A percentile compares a stretch with the other conserved stretches of the same genome.
Conservation (phyloP, 2,329 filamentous ascomycete species). For the Clarireedia hainanense region DNA sequence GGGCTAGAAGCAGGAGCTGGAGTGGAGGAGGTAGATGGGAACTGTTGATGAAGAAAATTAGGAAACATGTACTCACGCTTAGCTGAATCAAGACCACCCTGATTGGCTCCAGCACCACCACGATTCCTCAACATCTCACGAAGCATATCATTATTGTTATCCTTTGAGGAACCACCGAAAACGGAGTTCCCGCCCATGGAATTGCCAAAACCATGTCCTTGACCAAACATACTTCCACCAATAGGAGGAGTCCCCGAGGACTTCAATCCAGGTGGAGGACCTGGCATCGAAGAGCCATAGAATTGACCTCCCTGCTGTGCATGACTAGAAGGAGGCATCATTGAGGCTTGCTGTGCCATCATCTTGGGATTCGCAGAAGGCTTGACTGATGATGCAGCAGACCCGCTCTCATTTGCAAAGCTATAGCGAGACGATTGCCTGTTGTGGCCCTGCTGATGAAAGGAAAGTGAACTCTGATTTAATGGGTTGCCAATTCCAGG, state of each 20-base stretch:
- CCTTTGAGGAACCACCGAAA: constrained; percentile 65
- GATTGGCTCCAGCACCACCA: constrained; percentile 53
- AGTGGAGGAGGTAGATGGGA: constrained; percentile 72
- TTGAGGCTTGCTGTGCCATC: constrained; percentile 81
- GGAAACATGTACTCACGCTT: constrained; percentile 99
- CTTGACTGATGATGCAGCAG: constrained; percentile 57
- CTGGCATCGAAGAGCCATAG: constrained; percentile 79
- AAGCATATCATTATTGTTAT: constrained; percentile 65
- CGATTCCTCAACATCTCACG: constrained; percentile 73
- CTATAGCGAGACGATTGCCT: constrained; percentile 82
- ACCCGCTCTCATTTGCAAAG: constrained; percentile 70
- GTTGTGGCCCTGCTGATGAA: constrained; percentile 60
- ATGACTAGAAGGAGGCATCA: constrained; percentile 58
- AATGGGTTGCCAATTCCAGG: constrained; percentile 42
- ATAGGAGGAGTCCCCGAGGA: constrained; percentile 89
- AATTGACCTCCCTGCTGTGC: constrained; percentile 59
- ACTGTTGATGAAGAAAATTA: constrained; percentile 82
- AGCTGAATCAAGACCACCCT: constrained; percentile 71
- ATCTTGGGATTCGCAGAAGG: constrained; percentile 70
- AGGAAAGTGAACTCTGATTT: constrained; percentile 40
- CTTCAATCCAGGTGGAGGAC: constrained; percentile 90
- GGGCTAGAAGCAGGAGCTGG: constrained; percentile 85
- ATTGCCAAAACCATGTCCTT: constrained; percentile 75
- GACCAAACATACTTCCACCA: constrained; percentile 77
- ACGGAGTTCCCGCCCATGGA: constrained; percentile 43